Base-by-base conservation (phyloP, 2,329 filamentous ascomycete species). In the Cladosporium sp. region DNA sequence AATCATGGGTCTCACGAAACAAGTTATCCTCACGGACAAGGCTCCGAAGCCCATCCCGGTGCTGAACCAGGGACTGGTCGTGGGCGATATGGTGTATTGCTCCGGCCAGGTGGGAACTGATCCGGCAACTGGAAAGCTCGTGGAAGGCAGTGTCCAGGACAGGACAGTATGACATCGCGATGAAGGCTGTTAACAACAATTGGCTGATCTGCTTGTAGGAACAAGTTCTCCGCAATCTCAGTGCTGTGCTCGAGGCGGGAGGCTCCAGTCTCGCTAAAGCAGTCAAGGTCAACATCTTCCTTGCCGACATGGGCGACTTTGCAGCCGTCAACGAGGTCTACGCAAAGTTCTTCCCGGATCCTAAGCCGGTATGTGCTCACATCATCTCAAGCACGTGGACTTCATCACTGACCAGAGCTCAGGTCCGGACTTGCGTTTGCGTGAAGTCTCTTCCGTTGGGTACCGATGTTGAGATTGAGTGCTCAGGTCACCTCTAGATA, bases 11-110 rank as follows among this genome's bases (percentile, higher is more conserved):
- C 33, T 58, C 49, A 61, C 42, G 43, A 59, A 64, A 46, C 49
- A 60, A 57, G 55, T 59, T 52, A 55, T 65, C 56, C 49, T 58
- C 40, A 65, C 63, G 43, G 52, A 61, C 22, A 60, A 62, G n/a
- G 63, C 63, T 31, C 63, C 63, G 7, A 54, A 55, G 37, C 56
- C 61, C 1, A 53, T 63, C 14, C 37, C 49, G 3, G 43, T 52
- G n/a, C 43, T 52, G 10, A 52, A 46, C 54, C 67, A 69, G 59
- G 67, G 66, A 45, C 63, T 69, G 49, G 56, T 68, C 18, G 65
- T 66, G 67, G 81, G 83, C 61, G 83, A 82, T 60, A 79, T 85
- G 66, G 81, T 88, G 11, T 87, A 85, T 71, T 86, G 83, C 71
- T 85, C 82, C 1, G 85, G 84, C 18, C 76, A 75, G 56, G 74